Percentiles rank a stretch among this genome's conserved stretches.
phyloP scores from a whole-genome alignment of 139 green algal species.

The Coccomyxa sp. region DNA sequence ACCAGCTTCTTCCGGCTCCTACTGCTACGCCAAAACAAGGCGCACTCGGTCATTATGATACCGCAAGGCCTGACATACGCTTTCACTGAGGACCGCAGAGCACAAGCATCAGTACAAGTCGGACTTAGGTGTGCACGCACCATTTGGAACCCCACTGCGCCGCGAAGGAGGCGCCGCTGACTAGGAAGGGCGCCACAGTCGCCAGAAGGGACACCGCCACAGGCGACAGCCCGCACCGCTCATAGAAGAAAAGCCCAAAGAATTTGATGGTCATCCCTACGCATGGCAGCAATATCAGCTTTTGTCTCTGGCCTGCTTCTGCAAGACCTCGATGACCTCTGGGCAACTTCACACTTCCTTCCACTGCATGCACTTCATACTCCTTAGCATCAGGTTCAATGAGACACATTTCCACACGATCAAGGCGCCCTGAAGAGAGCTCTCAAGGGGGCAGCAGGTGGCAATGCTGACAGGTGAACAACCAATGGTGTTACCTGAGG shows the following conservation, averaged over 20 bases:
- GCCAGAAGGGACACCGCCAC: constrained; percentile 17
- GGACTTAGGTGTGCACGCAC: neutral
- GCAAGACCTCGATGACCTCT: too few relatives aligned
- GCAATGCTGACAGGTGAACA: neutral
- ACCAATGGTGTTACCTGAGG: constrained; percentile 15
- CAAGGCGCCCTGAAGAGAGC: too few relatives aligned
- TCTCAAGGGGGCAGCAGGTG: neutral
- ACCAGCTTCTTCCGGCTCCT: neutral
- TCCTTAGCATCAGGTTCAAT: too few relatives aligned
- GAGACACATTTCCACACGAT: too few relatives aligned
- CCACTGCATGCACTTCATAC: too few relatives aligned
- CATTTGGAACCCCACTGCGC: constrained; percentile 18
- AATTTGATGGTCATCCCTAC: constrained; percentile 53
- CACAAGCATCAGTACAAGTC: neutral
- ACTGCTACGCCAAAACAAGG: neutral
- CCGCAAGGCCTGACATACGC: neutral
- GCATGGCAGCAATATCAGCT: neutral
- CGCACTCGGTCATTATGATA: neutral
- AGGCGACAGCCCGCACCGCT: constrained; percentile 15
- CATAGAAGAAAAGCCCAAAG: constrained; percentile 41
- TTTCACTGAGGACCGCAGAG: neutral
- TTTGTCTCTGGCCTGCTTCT: too few relatives aligned
- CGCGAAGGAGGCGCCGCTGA: constrained; percentile 11
- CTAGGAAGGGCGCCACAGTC: constrained; percentile 16
- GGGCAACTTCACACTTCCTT: too few relatives aligned